Evolutionary conservation across 148 eudicot species (phyloP).

Genomic region (Rhododendron vialii): DNA sequence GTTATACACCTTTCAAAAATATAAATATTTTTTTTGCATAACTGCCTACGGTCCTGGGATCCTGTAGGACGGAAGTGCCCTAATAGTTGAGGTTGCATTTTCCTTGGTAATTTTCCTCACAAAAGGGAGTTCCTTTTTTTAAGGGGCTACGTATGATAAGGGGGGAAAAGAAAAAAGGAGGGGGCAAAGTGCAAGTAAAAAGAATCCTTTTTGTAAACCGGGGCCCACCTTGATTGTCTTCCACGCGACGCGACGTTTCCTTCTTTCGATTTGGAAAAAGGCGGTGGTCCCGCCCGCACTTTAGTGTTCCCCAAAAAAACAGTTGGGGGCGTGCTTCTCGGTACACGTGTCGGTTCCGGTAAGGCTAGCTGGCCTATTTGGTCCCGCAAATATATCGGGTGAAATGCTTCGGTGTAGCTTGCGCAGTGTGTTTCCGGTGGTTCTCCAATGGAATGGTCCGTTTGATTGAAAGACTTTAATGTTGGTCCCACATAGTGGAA

Average conservation of each 20-base stretch:
- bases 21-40: no score
- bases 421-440: neutral
- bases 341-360: neutral
- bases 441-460: neutral
- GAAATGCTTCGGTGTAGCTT: neutral
- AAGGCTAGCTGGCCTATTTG: neutral
- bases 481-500: no score
- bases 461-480: no score
- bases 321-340: neutral
- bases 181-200: neutral
- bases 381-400: neutral
- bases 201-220: neutral
- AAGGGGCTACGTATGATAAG: neutral
- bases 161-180: neutral
- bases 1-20: no score
- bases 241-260: conserved; percentile 4
- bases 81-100: neutral
- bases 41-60: no score
- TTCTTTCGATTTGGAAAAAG: neutral
- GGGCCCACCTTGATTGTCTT: conserved; percentile 8
- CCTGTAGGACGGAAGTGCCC: no score
- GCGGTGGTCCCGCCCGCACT: neutral
- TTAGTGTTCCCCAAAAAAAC: neutral
- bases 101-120: neutral
- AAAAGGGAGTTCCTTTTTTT: neutral